Percentiles rank a stretch among this genome's conserved stretches.
Evolutionary conservation across 331 rosid genomes (phyloP).

Genomic region (Phaseolus coccineus): DNA sequence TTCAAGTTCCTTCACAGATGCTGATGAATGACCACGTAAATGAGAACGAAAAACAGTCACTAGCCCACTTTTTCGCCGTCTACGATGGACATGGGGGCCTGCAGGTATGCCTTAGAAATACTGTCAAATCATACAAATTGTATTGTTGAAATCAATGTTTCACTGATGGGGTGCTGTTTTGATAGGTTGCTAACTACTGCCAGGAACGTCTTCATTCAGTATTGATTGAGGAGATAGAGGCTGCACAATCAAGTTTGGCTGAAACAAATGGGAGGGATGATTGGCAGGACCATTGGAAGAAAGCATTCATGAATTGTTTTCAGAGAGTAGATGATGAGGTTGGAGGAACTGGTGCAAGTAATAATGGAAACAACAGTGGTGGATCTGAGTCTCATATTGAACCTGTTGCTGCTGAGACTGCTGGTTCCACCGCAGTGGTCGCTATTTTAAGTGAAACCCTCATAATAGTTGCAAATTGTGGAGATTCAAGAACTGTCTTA

Average conservation of each 20-base stretch:
- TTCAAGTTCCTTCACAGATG: slow-evolving; percentile 58
- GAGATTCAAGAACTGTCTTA: slow-evolving; percentile 84
- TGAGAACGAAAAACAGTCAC: slow-evolving; percentile 30
- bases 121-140: slow-evolving; percentile 9
- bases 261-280: slow-evolving; percentile 41
- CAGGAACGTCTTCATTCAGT: slow-evolving; percentile 69
- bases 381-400: slow-evolving; percentile 42
- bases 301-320: slow-evolving; percentile 66
- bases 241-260: slow-evolving; percentile 40
- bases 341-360: slow-evolving; percentile 51
- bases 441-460: slow-evolving; percentile 62
- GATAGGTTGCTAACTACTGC: slow-evolving; percentile 87
- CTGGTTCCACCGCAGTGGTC: slow-evolving; percentile 82
- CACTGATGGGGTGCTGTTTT: slow-evolving; percentile 30
- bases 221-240: slow-evolving; percentile 72
- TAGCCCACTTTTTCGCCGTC: slow-evolving; percentile 73
- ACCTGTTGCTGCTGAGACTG: slow-evolving; percentile 72
- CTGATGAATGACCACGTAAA: slow-evolving; percentile 46
- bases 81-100: slow-evolving; percentile 88
- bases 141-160: slow-evolving; percentile 23
- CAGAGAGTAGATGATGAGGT: slow-evolving; percentile 69
- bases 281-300: slow-evolving; percentile 72
- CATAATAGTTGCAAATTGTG: slow-evolving; percentile 73
- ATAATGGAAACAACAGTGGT: slow-evolving; percentile 26
- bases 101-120: slow-evolving; percentile 58